These are phyloP conservation scores for Tolypocladium ophioglossoides DNA, from an alignment of 2,329 filamentous ascomycete genomes.

Conservation along the genomic window DNA sequence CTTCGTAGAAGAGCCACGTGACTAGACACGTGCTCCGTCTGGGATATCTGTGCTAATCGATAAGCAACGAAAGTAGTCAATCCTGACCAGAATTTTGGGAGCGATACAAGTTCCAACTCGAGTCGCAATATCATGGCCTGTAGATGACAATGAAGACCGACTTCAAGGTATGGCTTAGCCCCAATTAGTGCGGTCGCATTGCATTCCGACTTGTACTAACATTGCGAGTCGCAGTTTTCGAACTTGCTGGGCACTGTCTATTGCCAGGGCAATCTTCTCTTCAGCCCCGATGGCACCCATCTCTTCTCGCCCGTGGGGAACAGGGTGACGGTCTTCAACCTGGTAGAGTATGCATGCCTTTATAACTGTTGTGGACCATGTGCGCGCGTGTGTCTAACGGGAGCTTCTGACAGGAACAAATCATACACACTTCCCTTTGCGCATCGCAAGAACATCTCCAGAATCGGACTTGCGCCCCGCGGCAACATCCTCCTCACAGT, in stretches of 20 bases:
- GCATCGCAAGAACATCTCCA: conserved; percentile 85
- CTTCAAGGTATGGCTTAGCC: conserved; percentile 63
- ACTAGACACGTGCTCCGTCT: not conserved
- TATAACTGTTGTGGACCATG: not conserved
- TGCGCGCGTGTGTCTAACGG: conserved; percentile 19
- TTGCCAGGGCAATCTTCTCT: conserved; percentile 93
- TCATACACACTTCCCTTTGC: conserved; percentile 81
- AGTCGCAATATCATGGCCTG: conserved; percentile 19
- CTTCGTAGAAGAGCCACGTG: conserved; percentile 5
- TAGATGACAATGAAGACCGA: conserved; percentile 85
- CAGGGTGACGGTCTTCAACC: conserved; percentile 87
- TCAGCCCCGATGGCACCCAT: conserved; percentile 91
- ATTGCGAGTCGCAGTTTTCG: conserved; percentile 60
- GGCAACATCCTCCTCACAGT: conserved; percentile 89
- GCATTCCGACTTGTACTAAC: not conserved
- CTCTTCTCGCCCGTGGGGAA: conserved; percentile 95
- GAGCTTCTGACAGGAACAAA: conserved; percentile 53
- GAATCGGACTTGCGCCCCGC: conserved; percentile 77
- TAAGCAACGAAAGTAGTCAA: conserved; percentile 7
- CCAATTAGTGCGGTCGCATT: not conserved
- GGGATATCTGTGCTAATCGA: too few species aligned
- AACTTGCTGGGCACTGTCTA: conserved; percentile 98
- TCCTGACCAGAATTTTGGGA: conserved; percentile 17
- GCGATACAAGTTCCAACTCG: conserved; percentile 4
- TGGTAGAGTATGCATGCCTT: conserved; percentile 63